Evolutionary conservation across 2,329 filamentous ascomycete species (phyloP), one percentile per base, ranked within the genome.

Genomic region (Aspergillus tubingensis): DNA sequence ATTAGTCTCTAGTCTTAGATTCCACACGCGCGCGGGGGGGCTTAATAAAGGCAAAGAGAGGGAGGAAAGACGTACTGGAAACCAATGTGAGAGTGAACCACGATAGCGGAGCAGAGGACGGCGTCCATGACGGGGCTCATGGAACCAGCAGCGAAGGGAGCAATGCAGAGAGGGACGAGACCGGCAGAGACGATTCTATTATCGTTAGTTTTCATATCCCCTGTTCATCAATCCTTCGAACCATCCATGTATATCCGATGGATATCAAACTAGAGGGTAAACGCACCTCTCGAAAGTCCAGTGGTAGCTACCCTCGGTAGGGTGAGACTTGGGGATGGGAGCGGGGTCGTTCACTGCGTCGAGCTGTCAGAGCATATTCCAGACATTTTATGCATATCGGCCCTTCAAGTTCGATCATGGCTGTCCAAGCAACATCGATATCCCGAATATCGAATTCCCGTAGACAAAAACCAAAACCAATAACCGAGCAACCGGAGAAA

Each of bases 61-160:
- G 7, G 25, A 27, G 13, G 57, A 25, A 53, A n/a, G 10, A 77
- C 84, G 59, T 83, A 89, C 85, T 96, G 88, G 82, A 99, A 96
- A 72, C 95, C 95, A 75, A 96, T 90, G 82, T 98, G 94, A 61
- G 92, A 95, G 86, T 99, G 95, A 70, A 98, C 83, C 66, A 99
- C 86, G 68, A 97, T 80, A 53, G 90, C 81, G 63, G 87, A 88
- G 81, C 92, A 94, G 66, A 99, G 86, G 67, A 93, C 80, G 64
- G 93, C 92, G 77, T 99, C 95, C 72, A 90, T 85, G 65, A 90
- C 83, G 54, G 95, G 95, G 86, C 96, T 96, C 67, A 98, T 84
- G 41, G 91, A 91, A 73, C 93, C 93, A 62, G 91, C 88, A 63
- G 93, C 93, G 80, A 99, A 99, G 65, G 95, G 95, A 41, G 92